Base-by-base conservation (phyloP, 1,284 basidiomycete species). In the Microbotryum lychnidis-dioicae region DNA sequence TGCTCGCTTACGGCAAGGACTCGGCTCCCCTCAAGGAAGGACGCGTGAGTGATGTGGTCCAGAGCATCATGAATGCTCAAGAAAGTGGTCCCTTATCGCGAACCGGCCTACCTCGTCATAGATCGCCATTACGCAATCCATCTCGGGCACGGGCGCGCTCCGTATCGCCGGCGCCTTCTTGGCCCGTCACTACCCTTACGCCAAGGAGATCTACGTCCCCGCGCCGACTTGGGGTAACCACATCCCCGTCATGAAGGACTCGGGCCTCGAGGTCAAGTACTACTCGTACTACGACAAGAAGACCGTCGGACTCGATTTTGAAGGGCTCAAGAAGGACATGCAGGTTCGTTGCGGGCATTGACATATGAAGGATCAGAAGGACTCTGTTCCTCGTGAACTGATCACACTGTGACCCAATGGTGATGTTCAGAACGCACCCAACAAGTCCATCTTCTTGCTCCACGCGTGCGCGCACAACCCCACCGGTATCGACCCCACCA, bases 201-300 rank as follows among this genome's bases (percentile, higher is more conserved):
- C 85, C 61, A 97, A 94, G 79, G 79, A 82, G 57, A 90, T 99
- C 76, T 98, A 97, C 80, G 81, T 98, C 58, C 96, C 96, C 49
- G 81, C 81, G 14, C 96, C 96, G 20, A 90, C 93, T 9, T 99
- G 96, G 96, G 94, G 94, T 49, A 98, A 98, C 80, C 94, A 99
- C 77, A 90, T 86, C 53, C 80, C 80, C 48, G 76, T 78, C 69
- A 78, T 79, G 72, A 76, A 85, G 67, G 91, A 97, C 78, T 90
- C 91, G 56, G 93, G 93, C 18, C 81, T 98, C 47, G 89, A 96
- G 78, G 91, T 97, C 73, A 87, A 90, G 74, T 81, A 82, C 31
- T 97, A 97, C 80, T 82, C 87, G 20, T 97, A 94, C 77, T 93
- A 94, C 74, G 89, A 97, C 77, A 83, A 87, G 56, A 84, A 87